A percentile compares a stretch with the other conserved stretches of the same genome.
phyloP scores from a whole-genome alignment of 2,329 filamentous ascomycete species.

The Huntiella savannae region DNA sequence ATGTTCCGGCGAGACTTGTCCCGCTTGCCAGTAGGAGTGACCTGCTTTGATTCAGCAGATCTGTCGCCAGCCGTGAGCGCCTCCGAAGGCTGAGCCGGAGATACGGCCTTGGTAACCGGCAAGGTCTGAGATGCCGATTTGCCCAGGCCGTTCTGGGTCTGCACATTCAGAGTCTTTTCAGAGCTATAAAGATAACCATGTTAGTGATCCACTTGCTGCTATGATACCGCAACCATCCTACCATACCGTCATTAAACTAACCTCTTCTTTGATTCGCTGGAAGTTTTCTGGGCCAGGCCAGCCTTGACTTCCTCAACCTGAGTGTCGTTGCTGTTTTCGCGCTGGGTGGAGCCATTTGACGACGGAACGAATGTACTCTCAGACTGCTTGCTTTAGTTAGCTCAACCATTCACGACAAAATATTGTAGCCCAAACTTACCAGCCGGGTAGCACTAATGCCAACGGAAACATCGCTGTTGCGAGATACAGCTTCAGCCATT shows the following conservation, averaged over 20 bases:
- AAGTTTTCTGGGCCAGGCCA: slow-evolving; percentile 4
- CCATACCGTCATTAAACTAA: not conserved
- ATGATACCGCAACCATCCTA: too few relatives aligned
- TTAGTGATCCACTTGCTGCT: not conserved
- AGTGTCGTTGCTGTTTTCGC: slow-evolving; percentile 1
- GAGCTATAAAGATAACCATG: slow-evolving; percentile 3
- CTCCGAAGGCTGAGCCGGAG: slow-evolving; percentile 6
- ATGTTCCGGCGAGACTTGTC: slow-evolving; percentile 10
- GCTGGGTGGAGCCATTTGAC: slow-evolving; percentile 4
- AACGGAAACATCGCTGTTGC: slow-evolving; percentile 7
- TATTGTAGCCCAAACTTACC: not conserved
- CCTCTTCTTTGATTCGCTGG: slow-evolving; percentile 4
- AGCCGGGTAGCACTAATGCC: slow-evolving; percentile 7
- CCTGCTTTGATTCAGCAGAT: slow-evolving; percentile 8
- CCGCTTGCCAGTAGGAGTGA: slow-evolving; percentile 4
- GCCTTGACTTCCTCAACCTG: slow-evolving; percentile 7
- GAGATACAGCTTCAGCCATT: slow-evolving; percentile 3
- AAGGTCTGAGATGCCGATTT: slow-evolving; percentile 1
- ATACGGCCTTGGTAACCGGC: slow-evolving; percentile 2
- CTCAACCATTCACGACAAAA: not conserved
- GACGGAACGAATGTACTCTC: slow-evolving; percentile 4
- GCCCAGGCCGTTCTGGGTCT: not conserved
- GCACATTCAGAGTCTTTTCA: slow-evolving; percentile 6
- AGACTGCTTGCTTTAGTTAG: not conserved
- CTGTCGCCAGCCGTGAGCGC: slow-evolving; percentile 4